These are phyloP conservation scores for Rhodofomes roseus DNA, from an alignment of 1,284 basidiomycete species.

Conservation along the genomic window DNA sequence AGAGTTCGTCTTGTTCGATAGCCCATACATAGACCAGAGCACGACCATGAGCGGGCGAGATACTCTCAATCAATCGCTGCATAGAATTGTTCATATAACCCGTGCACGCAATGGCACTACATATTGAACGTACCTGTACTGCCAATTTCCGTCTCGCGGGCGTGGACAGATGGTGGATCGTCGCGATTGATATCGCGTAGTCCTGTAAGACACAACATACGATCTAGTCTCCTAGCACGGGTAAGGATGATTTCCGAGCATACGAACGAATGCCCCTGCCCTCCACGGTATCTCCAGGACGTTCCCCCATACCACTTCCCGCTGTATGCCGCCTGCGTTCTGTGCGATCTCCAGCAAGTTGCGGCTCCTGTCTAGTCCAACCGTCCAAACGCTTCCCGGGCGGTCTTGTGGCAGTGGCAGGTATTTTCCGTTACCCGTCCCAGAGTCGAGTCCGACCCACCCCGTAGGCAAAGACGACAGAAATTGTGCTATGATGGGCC, in stretches of 20 bases:
- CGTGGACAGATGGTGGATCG: constrained; percentile 91
- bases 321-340: constrained; percentile 45
- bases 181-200: constrained; percentile 93
- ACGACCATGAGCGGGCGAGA: constrained; percentile 65
- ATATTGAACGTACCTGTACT: constrained; percentile 64
- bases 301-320: constrained; percentile 78
- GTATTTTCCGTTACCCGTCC: constrained; percentile 98
- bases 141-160: constrained; percentile 66
- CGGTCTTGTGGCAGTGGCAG: constrained; percentile 64
- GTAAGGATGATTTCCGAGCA: neutral
- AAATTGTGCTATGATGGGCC: constrained; percentile 90
- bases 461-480: constrained; percentile 72
- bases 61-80: constrained; percentile 63
- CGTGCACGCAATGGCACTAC: no score
- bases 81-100: no score
- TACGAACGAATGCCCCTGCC: constrained; percentile 70
- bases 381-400: constrained; percentile 58
- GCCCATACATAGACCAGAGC: constrained; percentile 99
- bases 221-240: neutral
- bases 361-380: constrained; percentile 80
- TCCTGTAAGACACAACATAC: constrained; percentile 51
- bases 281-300: constrained; percentile 72
- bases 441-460: constrained; percentile 89
- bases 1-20: constrained; percentile 84
- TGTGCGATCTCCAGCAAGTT: constrained; percentile 78